Base-by-base conservation (phyloP, 331 rosid genomes). In the Quercus tomentella region DNA sequence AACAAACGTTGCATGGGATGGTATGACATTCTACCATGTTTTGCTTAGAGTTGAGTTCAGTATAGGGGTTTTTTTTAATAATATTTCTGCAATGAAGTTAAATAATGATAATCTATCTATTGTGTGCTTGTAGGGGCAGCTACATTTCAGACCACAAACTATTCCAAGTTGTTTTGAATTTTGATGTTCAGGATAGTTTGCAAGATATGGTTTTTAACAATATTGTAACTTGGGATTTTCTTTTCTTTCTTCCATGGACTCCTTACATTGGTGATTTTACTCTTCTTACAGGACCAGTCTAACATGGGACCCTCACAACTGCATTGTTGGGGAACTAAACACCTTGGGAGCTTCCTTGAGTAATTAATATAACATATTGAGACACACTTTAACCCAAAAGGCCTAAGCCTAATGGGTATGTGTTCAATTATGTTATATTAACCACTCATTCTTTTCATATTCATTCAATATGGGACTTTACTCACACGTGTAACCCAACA, bases 1-100 rank as follows among this genome's bases (percentile, higher is more conserved):
- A 75, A 69, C 81, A 84, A 82, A 80, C 82, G 77, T 73, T 84
- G 88, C 73, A 82, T 22, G 86, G 74, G 78, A 78, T 86, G 88
- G 91, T 86, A 85, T 76, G 76, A 15, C 52, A 67, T 45, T 76
- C 69, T 61, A 43, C 9, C 15, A 30, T 72, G 62, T 71, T 61
- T 56, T 62, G 45, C 56, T 51, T 16, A 28, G 56, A 76, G 60
- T 26, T 72, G 63, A 4, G 76, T 55, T 75, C 62, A 22, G 4
- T 62, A 45, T 6, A 12, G 68, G 71, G 2, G 7, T 43, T 30
- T 30, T 18, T 65, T 5, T 30, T 31, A 3, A 30, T 30, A 30
- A 21, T 28, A 9, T 65, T 65, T 63, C 43, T 65, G 7, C 70
- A 28, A 17, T 65, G 43, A 58, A 54, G 35, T 67, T 17, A 4